Percentiles rank a stretch among this genome's conserved stretches.
Evolutionary conservation across 2,329 filamentous ascomycete species (phyloP).

Genomic region (Plenodomus tracheiphilus): DNA sequence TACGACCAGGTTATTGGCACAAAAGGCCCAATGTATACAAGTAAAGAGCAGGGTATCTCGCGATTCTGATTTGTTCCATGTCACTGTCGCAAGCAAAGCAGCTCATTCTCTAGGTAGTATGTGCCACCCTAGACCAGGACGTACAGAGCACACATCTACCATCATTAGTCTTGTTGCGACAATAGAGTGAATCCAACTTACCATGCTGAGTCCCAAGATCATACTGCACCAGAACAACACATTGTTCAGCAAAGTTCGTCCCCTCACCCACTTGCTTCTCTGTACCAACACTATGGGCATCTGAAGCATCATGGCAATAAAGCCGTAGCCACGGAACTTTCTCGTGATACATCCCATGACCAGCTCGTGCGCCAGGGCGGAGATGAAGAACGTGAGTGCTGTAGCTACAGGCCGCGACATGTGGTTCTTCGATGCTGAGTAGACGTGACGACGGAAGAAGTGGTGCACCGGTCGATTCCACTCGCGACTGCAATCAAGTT

Average conservation of each 20-base stretch:
- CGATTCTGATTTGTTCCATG: conserved; percentile 4
- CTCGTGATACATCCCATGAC: conserved; percentile 98
- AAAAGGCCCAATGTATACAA: background rate
- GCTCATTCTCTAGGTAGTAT: background rate
- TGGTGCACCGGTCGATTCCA: conserved; percentile 67
- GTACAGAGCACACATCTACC: conserved; percentile 41
- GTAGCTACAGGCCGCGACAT: conserved; percentile 80
- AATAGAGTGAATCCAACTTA: conserved; percentile 51
- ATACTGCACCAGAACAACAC: conserved; percentile 88
- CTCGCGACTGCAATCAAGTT: background rate
- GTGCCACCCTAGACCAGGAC: background rate
- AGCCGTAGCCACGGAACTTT: conserved; percentile 92
- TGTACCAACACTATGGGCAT: conserved; percentile 93
- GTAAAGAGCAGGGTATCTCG: conserved; percentile 23
- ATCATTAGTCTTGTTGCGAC: conserved; percentile 9
- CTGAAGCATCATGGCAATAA: conserved; percentile 94
- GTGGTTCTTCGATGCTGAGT: conserved; percentile 75
- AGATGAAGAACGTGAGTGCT: conserved; percentile 87
- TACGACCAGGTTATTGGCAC: too few relatives aligned
- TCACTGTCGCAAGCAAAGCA: conserved; percentile 1
- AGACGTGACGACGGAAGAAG: conserved; percentile 93
- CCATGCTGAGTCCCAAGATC: conserved; percentile 81
- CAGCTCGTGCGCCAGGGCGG: conserved; percentile 86
- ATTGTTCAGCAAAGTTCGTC: conserved; percentile 73
- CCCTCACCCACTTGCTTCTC: conserved; percentile 74